phyloP scores from a whole-genome alignment of 768 basidiomycete genomes.

The Agrocybe chaxingu region DNA sequence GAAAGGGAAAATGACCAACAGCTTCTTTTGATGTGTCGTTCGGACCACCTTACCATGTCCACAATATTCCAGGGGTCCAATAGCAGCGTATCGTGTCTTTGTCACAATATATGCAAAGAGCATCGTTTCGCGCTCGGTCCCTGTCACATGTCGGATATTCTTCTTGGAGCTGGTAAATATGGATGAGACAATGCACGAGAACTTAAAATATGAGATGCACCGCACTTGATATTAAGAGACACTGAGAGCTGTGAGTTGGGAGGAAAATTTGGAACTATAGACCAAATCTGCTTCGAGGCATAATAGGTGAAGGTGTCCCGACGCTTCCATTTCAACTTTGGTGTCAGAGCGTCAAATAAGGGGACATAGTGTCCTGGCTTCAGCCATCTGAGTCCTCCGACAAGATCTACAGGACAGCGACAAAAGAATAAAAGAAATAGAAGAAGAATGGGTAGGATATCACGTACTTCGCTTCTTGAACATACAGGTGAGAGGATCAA shows the following conservation, averaged over 20 bases:
- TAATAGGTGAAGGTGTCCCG: background rate
- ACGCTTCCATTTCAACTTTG: background rate
- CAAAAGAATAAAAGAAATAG: background rate
- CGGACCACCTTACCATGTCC: conserved; percentile 4
- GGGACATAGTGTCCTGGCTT: background rate
- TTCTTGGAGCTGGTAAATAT: background rate
- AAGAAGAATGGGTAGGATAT: background rate
- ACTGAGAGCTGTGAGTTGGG: background rate
- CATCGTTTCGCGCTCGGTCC: background rate
- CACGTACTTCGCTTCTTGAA: background rate
- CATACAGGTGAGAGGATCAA: background rate
- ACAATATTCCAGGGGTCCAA: conserved; percentile 12
- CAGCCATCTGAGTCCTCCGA: background rate
- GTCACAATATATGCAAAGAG: background rate
- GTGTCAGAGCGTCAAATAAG: background rate
- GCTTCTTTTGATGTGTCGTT: background rate
- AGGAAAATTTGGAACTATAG: background rate
- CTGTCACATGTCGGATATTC: background rate
- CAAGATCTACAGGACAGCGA: background rate
- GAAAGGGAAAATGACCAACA: background rate
- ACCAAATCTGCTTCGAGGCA: conserved; percentile 1
- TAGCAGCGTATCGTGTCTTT: background rate
- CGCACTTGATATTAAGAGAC: background rate
- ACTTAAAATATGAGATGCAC: background rate
- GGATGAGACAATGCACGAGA: background rate